These are phyloP conservation scores for Talaromyces borbonicus DNA, from an alignment of 495 filamentous ascomycete species.

Conservation along the genomic window DNA sequence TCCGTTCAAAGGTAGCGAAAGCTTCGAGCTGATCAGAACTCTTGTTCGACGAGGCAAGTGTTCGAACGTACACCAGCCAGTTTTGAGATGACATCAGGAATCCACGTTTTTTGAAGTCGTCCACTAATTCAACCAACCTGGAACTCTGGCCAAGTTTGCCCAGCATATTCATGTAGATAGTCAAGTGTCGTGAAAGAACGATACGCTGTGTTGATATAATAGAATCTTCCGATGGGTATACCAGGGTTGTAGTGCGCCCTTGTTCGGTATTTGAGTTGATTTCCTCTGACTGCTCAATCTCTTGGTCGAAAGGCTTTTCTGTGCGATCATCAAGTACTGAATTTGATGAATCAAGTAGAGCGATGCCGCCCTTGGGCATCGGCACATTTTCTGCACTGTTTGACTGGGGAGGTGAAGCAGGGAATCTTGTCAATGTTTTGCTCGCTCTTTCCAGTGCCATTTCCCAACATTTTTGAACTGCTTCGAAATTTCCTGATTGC, in stretches of 20 bases:
- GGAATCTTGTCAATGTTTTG: constrained; percentile 23
- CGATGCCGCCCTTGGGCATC: neutral
- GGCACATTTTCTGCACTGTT: neutral
- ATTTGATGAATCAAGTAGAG: neutral
- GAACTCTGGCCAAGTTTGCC: constrained; percentile 31
- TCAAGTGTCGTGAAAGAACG: constrained; percentile 45
- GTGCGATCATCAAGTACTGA: neutral
- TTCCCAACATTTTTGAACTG: constrained; percentile 57
- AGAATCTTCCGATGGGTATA: constrained; percentile 9
- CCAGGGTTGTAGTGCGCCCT: neutral
- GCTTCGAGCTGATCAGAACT: constrained; percentile 34
- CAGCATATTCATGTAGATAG: constrained; percentile 51
- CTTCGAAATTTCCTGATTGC: constrained; percentile 41
- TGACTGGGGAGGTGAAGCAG: constrained; percentile 9
- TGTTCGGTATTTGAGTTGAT: too few species aligned
- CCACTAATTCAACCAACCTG: constrained; percentile 40
- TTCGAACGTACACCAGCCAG: constrained; percentile 41
- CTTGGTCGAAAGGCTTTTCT: neutral
- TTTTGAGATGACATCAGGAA: constrained; percentile 53
- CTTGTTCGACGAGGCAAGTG: constrained; percentile 34
- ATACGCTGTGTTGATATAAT: constrained; percentile 48
- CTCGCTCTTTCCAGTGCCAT: constrained; percentile 44
- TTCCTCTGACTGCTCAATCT: too few species aligned
- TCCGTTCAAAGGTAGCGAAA: constrained; percentile 58
- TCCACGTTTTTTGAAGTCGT: constrained; percentile 44